These are phyloP conservation scores for Tylopilus cervinicoccineus DNA, from an alignment of 768 basidiomycete genomes.

Conservation along the genomic window DNA sequence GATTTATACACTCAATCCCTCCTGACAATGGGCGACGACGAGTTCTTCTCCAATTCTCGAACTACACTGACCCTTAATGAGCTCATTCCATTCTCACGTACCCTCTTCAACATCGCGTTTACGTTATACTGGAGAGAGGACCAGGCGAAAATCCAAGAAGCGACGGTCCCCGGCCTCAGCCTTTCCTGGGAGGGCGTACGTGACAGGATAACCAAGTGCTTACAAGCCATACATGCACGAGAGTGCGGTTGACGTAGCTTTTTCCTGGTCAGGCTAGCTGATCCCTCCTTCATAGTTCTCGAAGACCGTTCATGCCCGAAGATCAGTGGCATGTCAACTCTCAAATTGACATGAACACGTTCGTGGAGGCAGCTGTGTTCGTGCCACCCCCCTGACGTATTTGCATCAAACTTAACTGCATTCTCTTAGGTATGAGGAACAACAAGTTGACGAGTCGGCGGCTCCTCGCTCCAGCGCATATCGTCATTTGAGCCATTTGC, in stretches of 20 bases:
- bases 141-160: constrained; percentile 34
- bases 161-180: constrained; percentile 38
- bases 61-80: constrained; percentile 86
- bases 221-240: constrained; percentile 80
- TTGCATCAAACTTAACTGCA: not conserved
- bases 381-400: constrained; percentile 19
- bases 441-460: constrained; percentile 37
- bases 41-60: constrained; percentile 74
- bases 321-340: constrained; percentile 80
- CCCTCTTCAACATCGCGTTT: constrained; percentile 82
- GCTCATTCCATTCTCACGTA: constrained; percentile 65
- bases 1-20: constrained; percentile 83
- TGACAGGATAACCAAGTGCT: constrained; percentile 70
- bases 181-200: constrained; percentile 64
- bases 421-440: constrained; percentile 57
- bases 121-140: constrained; percentile 65
- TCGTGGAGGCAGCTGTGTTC: constrained; percentile 85
- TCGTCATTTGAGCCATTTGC: constrained; percentile 65
- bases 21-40: constrained; percentile 93
- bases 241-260: constrained; percentile 55
- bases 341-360: constrained; percentile 58
- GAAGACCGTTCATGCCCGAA: constrained; percentile 75
- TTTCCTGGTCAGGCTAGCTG: not conserved
- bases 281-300: constrained; percentile 50
- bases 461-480: constrained; percentile 43